These are phyloP conservation scores for Phellopilus nigrolimitatus DNA, from an alignment of 1,284 basidiomycete genomes.

Conservation along the genomic window DNA sequence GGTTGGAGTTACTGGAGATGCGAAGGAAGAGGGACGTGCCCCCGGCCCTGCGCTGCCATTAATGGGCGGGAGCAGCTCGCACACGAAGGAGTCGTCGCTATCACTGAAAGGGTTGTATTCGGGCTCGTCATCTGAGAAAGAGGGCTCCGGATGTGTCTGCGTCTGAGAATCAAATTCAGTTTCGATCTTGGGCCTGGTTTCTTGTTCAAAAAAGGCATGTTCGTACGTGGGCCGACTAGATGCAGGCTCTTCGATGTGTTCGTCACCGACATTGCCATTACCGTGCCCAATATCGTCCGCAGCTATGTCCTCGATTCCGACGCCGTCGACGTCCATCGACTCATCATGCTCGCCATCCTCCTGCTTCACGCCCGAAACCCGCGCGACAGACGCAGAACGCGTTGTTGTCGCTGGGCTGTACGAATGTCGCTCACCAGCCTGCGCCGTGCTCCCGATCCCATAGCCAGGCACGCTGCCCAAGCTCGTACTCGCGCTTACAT, in stretches of 20 bases:
- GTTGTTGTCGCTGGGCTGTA: constrained; percentile 9
- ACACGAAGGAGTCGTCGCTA: constrained; percentile 4
- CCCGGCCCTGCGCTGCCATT: neutral
- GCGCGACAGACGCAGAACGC: neutral
- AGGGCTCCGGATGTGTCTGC: neutral
- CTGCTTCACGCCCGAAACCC: constrained; percentile 2
- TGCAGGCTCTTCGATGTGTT: too few species aligned
- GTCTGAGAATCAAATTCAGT: neutral
- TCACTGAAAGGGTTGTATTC: neutral
- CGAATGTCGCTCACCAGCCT: neutral
- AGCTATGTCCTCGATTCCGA: neutral
- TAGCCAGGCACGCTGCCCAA: neutral
- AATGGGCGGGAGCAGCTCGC: constrained; percentile 1
- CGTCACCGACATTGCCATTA: neutral
- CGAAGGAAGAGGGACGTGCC: too few species aligned
- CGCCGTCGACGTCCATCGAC: neutral
- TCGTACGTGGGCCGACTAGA: too few species aligned
- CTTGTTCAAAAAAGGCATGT: too few species aligned
- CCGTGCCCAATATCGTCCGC: neutral
- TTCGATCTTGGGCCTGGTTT: neutral
- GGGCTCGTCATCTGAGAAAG: too few species aligned
- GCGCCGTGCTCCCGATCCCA: neutral
- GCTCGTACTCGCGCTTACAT: neutral
- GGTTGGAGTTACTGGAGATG: too few species aligned
- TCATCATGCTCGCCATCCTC: constrained; percentile 4